These are phyloP conservation scores for Xylaria bambusicola DNA, from an alignment of 495 filamentous ascomycete genomes.

Conservation along the genomic window DNA sequence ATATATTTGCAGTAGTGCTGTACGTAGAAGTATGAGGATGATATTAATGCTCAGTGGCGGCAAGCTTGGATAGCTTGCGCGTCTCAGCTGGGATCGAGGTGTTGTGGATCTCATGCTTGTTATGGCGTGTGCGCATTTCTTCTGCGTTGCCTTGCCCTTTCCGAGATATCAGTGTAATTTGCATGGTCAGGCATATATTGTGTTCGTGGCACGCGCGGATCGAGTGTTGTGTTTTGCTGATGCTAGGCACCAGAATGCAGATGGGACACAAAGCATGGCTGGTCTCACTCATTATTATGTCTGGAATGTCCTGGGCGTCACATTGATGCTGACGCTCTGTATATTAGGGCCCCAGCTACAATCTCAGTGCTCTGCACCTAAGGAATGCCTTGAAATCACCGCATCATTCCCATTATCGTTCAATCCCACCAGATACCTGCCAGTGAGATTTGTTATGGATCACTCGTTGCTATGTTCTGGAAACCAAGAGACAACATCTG, in stretches of 20 bases:
- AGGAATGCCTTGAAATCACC: slow-evolving; percentile 32
- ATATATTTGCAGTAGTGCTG: too few relatives aligned
- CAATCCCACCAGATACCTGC: background rate
- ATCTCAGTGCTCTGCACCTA: background rate
- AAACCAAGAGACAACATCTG: background rate
- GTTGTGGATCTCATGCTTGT: too few relatives aligned
- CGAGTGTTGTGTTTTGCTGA: too few relatives aligned
- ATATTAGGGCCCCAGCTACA: background rate
- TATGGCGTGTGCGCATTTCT: too few relatives aligned
- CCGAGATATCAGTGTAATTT: too few relatives aligned
- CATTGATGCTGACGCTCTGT: background rate
- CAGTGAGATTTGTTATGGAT: slow-evolving; percentile 23
- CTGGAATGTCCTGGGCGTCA: slow-evolving; percentile 3
- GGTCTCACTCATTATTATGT: slow-evolving; percentile 16
- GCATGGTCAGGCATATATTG: too few relatives aligned
- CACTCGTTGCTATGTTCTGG: slow-evolving; percentile 15
- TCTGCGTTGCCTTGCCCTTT: too few relatives aligned
- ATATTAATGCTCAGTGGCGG: too few relatives aligned
- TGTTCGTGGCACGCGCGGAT: too few relatives aligned
- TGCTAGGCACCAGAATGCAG: background rate
- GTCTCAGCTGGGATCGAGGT: too few relatives aligned
- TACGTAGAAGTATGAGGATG: too few relatives aligned
- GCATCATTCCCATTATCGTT: slow-evolving; percentile 21
- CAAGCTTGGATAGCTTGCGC: too few relatives aligned
- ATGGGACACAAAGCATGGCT: slow-evolving; percentile 11